These are phyloP conservation scores for Albifimbria verrucaria DNA, from an alignment of 2,329 filamentous ascomycete species.

Conservation along the genomic window DNA sequence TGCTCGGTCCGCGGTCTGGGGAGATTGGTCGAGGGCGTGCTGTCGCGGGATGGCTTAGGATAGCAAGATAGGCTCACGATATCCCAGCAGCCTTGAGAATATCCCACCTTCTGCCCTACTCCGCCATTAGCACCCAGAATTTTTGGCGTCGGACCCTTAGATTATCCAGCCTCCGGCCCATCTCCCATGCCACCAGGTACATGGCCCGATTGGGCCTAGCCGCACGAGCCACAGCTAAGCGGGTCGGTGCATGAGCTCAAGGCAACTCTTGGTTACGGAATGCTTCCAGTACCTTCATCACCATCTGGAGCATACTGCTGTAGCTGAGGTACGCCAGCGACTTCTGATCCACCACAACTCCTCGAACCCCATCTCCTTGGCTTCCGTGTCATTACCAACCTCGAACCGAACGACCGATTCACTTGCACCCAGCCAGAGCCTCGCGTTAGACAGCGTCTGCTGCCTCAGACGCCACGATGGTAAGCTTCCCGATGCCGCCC, in stretches of 20 bases:
- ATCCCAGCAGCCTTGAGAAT: conserved; percentile 29
- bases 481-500: conserved; percentile 23
- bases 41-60: conserved; percentile 29
- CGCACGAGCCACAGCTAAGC: conserved; percentile 11
- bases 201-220: background rate
- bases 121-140: conserved; percentile 31
- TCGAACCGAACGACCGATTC: background rate
- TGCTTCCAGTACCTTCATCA: conserved; percentile 30
- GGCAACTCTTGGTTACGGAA: conserved; percentile 40
- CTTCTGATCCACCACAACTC: too few relatives aligned
- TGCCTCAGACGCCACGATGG: conserved; percentile 37
- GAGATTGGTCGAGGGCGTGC: conserved; percentile 20
- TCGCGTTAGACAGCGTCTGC: conserved; percentile 6
- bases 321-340: too few relatives aligned
- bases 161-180: conserved; percentile 36
- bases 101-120: conserved; percentile 40
- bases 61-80: conserved; percentile 20
- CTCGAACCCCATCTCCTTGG: too few relatives aligned
- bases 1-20: conserved; percentile 23
- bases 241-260: conserved; percentile 34
- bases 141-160: conserved; percentile 36
- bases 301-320: conserved; percentile 15
- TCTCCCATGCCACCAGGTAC: background rate
- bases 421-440: background rate
- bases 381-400: background rate